A percentile compares a stretch with the other conserved stretches of the same genome.
These are phyloP conservation scores for Myochromella boudieri DNA, from an alignment of 768 basidiomycete species.

Conservation along the genomic window DNA sequence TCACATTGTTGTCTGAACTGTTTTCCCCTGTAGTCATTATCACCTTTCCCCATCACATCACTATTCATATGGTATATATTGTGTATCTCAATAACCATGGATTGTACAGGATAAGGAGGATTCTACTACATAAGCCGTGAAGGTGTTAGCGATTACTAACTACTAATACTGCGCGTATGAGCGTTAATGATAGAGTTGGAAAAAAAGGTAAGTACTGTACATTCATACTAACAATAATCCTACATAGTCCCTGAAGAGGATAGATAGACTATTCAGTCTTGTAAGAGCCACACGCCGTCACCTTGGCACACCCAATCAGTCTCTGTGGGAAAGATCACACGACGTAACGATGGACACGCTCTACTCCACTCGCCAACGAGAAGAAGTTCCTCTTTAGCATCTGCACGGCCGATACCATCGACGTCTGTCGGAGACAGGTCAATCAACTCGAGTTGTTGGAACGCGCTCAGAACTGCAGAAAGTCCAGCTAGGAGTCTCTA, in stretches of 20 bases:
- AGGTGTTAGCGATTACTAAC: too few species aligned
- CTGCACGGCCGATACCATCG: conserved; percentile 41
- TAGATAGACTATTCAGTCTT: conserved; percentile 11
- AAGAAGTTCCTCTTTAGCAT: conserved; percentile 46
- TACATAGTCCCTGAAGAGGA: conserved; percentile 1
- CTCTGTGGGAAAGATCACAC: conserved; percentile 56
- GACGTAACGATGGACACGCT: conserved; percentile 52
- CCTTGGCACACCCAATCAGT: conserved; percentile 46
- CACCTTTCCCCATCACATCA: background rate
- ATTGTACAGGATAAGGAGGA: background rate
- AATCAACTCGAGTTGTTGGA: conserved; percentile 47
- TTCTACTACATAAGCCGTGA: too few species aligned
- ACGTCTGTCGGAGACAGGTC: conserved; percentile 63
- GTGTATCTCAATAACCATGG: background rate
- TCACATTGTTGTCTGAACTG: background rate
- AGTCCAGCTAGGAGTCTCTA: conserved; percentile 61
- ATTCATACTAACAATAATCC: too few species aligned
- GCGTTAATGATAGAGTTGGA: too few species aligned
- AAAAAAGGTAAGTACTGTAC: too few species aligned
- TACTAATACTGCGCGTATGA: too few species aligned
- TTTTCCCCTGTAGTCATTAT: too few species aligned
- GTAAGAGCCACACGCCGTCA: conserved; percentile 32
- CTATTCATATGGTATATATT: conserved; percentile 6
- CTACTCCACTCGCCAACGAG: conserved; percentile 55
- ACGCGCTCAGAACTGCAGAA: conserved; percentile 54